Conservation (phyloP, 768 basidiomycete species). For the Lactifluus hygrophoroides region DNA sequence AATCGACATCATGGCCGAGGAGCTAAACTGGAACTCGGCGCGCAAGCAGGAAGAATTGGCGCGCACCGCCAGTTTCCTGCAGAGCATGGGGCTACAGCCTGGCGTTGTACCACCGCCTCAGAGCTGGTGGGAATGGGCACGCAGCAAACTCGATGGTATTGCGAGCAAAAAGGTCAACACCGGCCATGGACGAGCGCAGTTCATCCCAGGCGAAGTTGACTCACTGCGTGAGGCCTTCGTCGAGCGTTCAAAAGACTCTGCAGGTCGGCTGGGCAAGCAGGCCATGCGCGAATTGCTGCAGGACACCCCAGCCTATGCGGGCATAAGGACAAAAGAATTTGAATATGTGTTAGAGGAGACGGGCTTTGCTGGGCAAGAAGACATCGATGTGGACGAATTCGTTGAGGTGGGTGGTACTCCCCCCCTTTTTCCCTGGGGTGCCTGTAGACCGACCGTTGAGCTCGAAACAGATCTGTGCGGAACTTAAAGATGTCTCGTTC, state of each 20-base stretch:
- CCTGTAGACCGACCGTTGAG: neutral
- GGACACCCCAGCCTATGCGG: slow-evolving; percentile 43
- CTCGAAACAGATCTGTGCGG: slow-evolving; percentile 53
- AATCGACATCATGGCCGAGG: slow-evolving; percentile 84
- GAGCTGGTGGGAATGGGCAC: slow-evolving; percentile 7
- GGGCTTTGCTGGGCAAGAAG: slow-evolving; percentile 48
- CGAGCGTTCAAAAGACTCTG: slow-evolving; percentile 22
- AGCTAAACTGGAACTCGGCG: slow-evolving; percentile 65
- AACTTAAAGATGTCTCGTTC: slow-evolving; percentile 57
- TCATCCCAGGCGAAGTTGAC: slow-evolving; percentile 44
- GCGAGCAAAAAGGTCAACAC: neutral
- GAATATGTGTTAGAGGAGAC: slow-evolving; percentile 71
- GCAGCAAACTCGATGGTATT: slow-evolving; percentile 3
- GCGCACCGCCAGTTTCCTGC: slow-evolving; percentile 56
- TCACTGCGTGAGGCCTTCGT: slow-evolving; percentile 34
- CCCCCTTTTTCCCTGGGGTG: neutral
- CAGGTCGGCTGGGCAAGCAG: slow-evolving; percentile 32
- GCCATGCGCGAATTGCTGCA: slow-evolving; percentile 29
- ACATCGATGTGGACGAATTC: slow-evolving; percentile 78
- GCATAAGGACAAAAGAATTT: slow-evolving; percentile 51
- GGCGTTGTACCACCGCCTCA: neutral
- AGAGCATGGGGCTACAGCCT: slow-evolving; percentile 72
- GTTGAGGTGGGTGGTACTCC: slow-evolving; percentile 53
- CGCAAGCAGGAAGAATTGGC: slow-evolving; percentile 53
- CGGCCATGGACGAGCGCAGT: slow-evolving; percentile 43